phyloP scores from a whole-genome alignment of 164 flowering plant genomes.

The Euptelea pleiosperma region DNA sequence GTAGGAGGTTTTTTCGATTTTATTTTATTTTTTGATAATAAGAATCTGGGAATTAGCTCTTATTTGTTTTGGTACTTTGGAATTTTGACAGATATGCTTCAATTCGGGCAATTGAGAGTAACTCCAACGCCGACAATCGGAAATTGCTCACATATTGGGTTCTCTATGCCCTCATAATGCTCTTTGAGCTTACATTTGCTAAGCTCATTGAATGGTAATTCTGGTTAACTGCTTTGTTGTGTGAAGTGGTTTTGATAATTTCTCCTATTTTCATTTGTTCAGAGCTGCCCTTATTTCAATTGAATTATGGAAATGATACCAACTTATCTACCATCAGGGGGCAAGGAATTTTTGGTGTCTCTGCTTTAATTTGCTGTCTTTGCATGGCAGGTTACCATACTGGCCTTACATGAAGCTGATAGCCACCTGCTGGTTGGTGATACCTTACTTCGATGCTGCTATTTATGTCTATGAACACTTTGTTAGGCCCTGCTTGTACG shows the following conservation, averaged over 20 bases:
- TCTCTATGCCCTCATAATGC: neutral
- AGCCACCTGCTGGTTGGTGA: constrained; percentile 46
- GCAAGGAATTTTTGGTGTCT: no score
- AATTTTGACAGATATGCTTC: constrained; percentile 7
- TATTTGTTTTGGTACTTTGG: neutral
- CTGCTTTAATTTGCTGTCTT: neutral
- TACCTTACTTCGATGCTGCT: constrained; percentile 60
- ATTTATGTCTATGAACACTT: constrained; percentile 53
- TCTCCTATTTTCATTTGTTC: no score
- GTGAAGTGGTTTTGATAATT: no score
- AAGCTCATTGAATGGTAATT: constrained; percentile 4
- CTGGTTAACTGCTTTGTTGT: no score
- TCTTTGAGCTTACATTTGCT: constrained; percentile 8
- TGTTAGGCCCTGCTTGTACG: constrained; percentile 35
- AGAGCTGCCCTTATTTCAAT: no score
- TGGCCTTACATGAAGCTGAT: constrained; percentile 55
- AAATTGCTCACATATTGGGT: constrained; percentile 14
- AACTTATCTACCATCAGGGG: no score
- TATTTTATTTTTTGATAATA: no score
- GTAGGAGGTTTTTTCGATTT: no score
- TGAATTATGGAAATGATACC: no score
- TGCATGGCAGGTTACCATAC: constrained; percentile 47
- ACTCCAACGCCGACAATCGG: neutral
- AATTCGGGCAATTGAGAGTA: constrained; percentile 10
- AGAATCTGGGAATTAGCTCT: no score